Evolutionary conservation across 2,329 filamentous ascomycete species (phyloP).

Genomic region (Aspergillus spinulosporus): DNA sequence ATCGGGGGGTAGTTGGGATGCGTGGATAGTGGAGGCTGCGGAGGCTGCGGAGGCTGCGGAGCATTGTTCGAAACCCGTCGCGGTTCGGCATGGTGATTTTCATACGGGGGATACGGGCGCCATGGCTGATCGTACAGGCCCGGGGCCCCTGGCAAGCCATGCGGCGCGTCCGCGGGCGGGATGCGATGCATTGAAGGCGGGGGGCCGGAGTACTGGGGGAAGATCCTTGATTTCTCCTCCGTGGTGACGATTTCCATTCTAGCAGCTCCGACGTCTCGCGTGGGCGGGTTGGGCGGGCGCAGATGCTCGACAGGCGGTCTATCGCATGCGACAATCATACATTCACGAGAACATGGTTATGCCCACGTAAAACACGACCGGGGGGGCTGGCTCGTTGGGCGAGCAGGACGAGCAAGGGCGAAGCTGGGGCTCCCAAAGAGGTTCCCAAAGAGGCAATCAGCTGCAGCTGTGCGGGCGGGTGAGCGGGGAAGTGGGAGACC

Average conservation of each 20-base stretch:
- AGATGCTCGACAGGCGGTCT: constrained; percentile 20
- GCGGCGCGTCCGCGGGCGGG: constrained; percentile 33
- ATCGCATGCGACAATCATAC: constrained; percentile 25
- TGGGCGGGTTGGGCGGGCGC: constrained; percentile 23
- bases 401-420: constrained; percentile 1
- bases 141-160: constrained; percentile 30
- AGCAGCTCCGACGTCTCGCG: constrained; percentile 21
- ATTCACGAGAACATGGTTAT: constrained; percentile 27
- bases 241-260: constrained; percentile 30
- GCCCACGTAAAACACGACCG: constrained; percentile 12
- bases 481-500: neutral
- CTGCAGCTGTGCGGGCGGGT: constrained; percentile 4
- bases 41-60: constrained; percentile 20
- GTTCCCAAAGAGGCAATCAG: constrained; percentile 8
- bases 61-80: constrained; percentile 31
- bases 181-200: constrained; percentile 33
- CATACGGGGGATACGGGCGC: constrained; percentile 34
- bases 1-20: constrained; percentile 32
- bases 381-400: constrained; percentile 3
- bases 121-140: constrained; percentile 34
- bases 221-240: constrained; percentile 29
- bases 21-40: constrained; percentile 24
- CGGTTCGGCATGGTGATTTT: constrained; percentile 30
- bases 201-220: constrained; percentile 26
- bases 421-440: constrained; percentile 15